Evolutionary conservation across 768 basidiomycete species (phyloP).

Genomic region (Glaciozyma antarctica): DNA sequence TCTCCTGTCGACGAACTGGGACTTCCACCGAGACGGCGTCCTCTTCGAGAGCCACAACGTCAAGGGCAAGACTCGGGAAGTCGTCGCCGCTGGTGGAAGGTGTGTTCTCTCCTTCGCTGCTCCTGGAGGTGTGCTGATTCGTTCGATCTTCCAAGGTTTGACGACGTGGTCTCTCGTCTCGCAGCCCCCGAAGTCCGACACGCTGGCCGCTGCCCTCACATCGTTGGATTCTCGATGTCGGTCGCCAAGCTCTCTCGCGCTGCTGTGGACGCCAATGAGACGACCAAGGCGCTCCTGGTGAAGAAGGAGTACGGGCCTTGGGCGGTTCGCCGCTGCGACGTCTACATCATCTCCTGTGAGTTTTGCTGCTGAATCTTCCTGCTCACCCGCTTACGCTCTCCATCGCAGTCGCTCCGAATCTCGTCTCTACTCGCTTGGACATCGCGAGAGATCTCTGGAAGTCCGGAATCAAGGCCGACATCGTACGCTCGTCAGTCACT

Average conservation of each 20-base stretch:
- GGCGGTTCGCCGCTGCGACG: constrained; percentile 36
- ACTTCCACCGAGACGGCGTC: constrained; percentile 30
- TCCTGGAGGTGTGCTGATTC: background rate
- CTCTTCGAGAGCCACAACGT: constrained; percentile 33
- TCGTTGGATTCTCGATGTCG: constrained; percentile 32
- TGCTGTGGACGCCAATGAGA: constrained; percentile 24
- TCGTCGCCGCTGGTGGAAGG: constrained; percentile 38
- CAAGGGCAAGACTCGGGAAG: constrained; percentile 31
- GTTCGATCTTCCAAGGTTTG: constrained; percentile 27
- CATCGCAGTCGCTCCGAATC: constrained; percentile 5
- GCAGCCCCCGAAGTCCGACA: constrained; percentile 28
- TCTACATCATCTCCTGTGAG: constrained; percentile 36
- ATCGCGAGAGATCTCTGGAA: constrained; percentile 36
- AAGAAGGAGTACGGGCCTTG: constrained; percentile 27
- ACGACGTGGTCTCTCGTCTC: constrained; percentile 36
- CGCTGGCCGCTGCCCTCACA: constrained; percentile 25
- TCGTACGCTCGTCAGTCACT: constrained; percentile 22
- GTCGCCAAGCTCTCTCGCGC: constrained; percentile 32
- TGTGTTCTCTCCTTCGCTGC: background rate
- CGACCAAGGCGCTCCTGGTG: constrained; percentile 6
- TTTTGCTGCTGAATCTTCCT: background rate
- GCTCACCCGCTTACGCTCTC: background rate
- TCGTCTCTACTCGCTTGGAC: constrained; percentile 35
- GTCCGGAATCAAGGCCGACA: constrained; percentile 34
- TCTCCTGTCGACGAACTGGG: constrained; percentile 31